Evolutionary conservation across 768 basidiomycete species (phyloP), one percentile per base, ranked within the genome.

Genomic region (Suillus plorans): DNA sequence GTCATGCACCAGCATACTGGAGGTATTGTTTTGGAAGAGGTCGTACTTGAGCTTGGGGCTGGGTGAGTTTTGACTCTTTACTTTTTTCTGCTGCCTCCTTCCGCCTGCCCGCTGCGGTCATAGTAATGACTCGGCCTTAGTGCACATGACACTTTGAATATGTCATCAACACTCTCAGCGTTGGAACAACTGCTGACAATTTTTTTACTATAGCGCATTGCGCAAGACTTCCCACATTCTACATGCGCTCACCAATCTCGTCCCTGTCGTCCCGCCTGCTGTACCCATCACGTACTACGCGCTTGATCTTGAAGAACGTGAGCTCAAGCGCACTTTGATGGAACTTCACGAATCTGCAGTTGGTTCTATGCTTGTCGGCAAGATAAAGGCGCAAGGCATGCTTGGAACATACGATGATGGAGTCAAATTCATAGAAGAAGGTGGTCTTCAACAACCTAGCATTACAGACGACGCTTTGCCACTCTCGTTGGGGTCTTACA

Each of bases 401-500:
- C 92, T 92, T 74, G 97, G 94, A 28, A 97, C 94, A 4, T 99
- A 94, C 74, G 89, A 97, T 59, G 90, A 90, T 37, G 95, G 96
- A 2, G 80, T 99, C 49, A 88, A 88, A 65, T 95, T 90, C 72
- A 82, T 96, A 62, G 78, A 85, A 49, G 81, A 86, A 53, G 78
- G 75, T 5, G 74, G 75, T 59, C 62, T 78, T 50, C 60, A 62
- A 31, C 9, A 57, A 14, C 44, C 50, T 34, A 55, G 69, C 3
- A 64, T 67, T 36, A 69, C 65, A 36, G 64, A 61, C 4, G 28
- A 16, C 7, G 4, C 28, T 39, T 41, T 47, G n/a, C 42, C 50
- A 18, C 61, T 71, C 25, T 52, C 67, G 6, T 42, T 12, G 22
- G 63, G 36, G 62, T 39, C 34, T 36, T 70, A 72, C 62, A 57